A percentile compares a stretch with the other conserved stretches of the same genome.
Conservation (phyloP, 371 early-diverging fungal species). For the Mortierella sp. region DNA sequence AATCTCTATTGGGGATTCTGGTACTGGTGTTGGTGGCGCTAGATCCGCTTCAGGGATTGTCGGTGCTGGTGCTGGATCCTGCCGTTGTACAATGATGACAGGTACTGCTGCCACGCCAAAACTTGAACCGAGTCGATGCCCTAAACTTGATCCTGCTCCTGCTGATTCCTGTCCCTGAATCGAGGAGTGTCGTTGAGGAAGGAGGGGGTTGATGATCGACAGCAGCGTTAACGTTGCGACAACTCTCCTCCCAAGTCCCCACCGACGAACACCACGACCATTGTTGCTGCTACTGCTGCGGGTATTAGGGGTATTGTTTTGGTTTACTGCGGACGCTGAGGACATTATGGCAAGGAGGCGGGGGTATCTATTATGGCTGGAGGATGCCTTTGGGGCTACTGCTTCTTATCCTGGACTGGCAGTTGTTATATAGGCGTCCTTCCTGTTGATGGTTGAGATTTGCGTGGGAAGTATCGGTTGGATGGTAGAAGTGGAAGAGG, state of each 20-base stretch:
- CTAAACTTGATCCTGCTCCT: neutral
- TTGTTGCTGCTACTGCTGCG: slow-evolving; percentile 2
- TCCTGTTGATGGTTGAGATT: too few species aligned
- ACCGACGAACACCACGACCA: too few species aligned
- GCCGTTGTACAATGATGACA: neutral
- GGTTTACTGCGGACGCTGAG: neutral
- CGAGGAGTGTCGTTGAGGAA: neutral
- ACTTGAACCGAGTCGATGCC: neutral
- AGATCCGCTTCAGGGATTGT: neutral
- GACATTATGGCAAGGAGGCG: neutral
- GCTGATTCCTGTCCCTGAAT: neutral
- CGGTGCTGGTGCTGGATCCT: neutral
- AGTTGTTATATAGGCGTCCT: too few species aligned
- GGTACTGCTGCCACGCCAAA: neutral
- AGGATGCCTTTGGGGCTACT: too few species aligned
- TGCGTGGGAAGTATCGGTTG: too few species aligned
- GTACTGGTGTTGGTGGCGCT: neutral
- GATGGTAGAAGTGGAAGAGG: too few species aligned
- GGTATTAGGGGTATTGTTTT: neutral
- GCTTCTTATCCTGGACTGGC: too few species aligned
- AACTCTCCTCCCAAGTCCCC: neutral
- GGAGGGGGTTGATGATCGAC: slow-evolving; percentile 6
- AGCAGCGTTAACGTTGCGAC: neutral
- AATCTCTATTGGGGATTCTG: neutral
- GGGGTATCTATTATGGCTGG: too few species aligned